Conservation (phyloP, 2,329 filamentous ascomycete genomes). For the Ascochyta pisi region DNA sequence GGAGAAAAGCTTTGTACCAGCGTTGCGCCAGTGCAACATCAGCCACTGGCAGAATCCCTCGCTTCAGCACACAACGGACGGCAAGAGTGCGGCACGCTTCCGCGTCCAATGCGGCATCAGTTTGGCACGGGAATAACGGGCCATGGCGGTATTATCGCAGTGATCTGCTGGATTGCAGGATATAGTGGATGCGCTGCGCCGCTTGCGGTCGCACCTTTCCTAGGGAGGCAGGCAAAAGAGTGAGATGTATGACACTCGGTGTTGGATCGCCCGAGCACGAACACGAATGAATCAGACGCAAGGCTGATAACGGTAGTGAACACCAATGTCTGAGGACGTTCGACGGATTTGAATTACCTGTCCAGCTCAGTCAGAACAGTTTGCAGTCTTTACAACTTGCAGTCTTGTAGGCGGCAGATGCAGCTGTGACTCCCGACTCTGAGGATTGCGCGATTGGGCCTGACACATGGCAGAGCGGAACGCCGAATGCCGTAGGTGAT, state of each 20-base stretch:
- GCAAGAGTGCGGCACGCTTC: conserved; percentile 12
- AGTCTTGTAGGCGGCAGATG: too few species aligned
- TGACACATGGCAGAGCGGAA: background rate
- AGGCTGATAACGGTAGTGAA: too few species aligned
- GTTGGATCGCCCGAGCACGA: background rate
- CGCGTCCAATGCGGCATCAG: background rate
- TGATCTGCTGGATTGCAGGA: conserved; percentile 1
- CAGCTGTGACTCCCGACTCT: too few species aligned
- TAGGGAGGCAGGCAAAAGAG: background rate
- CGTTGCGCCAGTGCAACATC: conserved; percentile 16
- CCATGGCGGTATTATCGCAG: conserved; percentile 8
- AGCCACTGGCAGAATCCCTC: conserved; percentile 15
- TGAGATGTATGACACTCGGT: conserved; percentile 2
- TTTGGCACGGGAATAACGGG: conserved; percentile 9
- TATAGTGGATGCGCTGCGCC: background rate
- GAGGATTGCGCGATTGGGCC: too few species aligned
- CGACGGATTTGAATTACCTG: too few species aligned
- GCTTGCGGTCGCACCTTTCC: conserved; percentile 13
- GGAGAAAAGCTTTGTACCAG: conserved; percentile 8
- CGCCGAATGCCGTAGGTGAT: conserved; percentile 3
- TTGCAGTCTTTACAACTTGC: too few species aligned
- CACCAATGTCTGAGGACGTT: too few species aligned
- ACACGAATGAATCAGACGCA: too few species aligned
- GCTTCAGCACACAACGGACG: conserved; percentile 1
- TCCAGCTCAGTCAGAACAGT: too few species aligned